phyloP scores from a whole-genome alignment of 495 filamentous ascomycete genomes.

The Acidiella bohemica region DNA sequence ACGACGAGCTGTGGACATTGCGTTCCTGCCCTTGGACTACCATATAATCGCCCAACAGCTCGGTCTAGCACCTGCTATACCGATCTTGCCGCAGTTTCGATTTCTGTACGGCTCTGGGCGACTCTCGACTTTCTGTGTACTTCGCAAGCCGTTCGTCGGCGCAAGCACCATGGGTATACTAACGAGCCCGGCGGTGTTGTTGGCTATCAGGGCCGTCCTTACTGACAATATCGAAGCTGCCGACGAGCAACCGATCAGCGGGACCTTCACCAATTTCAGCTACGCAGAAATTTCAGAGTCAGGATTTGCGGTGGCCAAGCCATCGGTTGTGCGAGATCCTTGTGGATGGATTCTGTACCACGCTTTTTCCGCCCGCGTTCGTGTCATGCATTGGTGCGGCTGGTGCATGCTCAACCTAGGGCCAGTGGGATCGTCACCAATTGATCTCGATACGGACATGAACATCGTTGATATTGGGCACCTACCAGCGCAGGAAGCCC shows the following conservation, averaged over 20 bases:
- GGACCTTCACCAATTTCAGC: neutral
- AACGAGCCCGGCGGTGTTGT: no score
- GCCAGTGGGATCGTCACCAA: no score
- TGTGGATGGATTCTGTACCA: constrained; percentile 1
- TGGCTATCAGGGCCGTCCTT: no score
- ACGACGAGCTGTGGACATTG: no score
- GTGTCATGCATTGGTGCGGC: neutral
- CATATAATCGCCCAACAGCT: constrained; percentile 8
- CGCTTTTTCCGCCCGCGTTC: neutral
- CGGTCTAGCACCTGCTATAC: constrained; percentile 11
- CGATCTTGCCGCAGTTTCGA: constrained; percentile 3
- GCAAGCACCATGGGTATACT: neutral
- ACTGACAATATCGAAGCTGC: no score
- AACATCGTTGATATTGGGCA: no score
- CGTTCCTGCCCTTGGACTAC: constrained; percentile 12
- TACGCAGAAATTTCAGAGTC: neutral
- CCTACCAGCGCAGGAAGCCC: no score
- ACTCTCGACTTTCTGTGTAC: neutral
- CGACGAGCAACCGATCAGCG: no score
- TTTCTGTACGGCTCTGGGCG: neutral
- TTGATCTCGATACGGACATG: no score
- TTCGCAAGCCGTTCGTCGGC: neutral
- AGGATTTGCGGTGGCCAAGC: neutral
- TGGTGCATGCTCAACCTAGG: neutral
- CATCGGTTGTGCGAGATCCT: neutral